Base-by-base conservation (phyloP, 257 asterid species). In the Cordia subcordata region DNA sequence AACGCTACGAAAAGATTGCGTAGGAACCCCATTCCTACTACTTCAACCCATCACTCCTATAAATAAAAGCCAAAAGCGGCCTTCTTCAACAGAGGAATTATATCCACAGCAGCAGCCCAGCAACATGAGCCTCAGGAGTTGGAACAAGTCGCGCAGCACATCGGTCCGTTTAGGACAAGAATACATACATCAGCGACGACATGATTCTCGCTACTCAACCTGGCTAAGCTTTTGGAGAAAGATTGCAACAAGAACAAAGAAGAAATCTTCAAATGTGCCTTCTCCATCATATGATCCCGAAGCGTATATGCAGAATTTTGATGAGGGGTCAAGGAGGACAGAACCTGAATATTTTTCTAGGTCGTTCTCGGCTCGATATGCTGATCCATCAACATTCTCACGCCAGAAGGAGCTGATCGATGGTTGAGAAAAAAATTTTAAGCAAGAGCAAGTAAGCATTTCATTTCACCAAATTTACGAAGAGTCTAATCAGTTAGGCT, bases 311-410 rank as follows among this genome's bases (percentile, higher is more conserved):
- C 82, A 75, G 76, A 87, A 87, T 66, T 87, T 87, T 47, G 92
- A 85, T 40, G 81, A 87, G 37, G 94, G 86, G 10, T 44, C 67
- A 2, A 65, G 49, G 13, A 62, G 61, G 6, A 18, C 58, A 15
- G 94, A 87, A 66, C 86, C 87, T 0, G 96, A 87, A 22, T 65
- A 75, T 57, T 77, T 87, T 2, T 75, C 52, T 59, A 77, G 89
- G 49, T 87, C 96, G 13, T 87, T 87, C 63, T 87, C 96, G 5
- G 92, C 88, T 49, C 78, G 84, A 63, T 87, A 77, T 58, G 96
- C 96, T 0, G 71, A 80, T 55, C 85, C 88, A 32, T 80, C 90
- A 6, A 75, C 74, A 51, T 68, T 67, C 0, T 12, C 35, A 17
- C 68, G 46, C 0, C 11, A 60, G 46, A 57, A 44, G 53, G 58